Base-by-base conservation (phyloP, 2,329 filamentous ascomycete species). In the Macrophomina phaseolina region DNA sequence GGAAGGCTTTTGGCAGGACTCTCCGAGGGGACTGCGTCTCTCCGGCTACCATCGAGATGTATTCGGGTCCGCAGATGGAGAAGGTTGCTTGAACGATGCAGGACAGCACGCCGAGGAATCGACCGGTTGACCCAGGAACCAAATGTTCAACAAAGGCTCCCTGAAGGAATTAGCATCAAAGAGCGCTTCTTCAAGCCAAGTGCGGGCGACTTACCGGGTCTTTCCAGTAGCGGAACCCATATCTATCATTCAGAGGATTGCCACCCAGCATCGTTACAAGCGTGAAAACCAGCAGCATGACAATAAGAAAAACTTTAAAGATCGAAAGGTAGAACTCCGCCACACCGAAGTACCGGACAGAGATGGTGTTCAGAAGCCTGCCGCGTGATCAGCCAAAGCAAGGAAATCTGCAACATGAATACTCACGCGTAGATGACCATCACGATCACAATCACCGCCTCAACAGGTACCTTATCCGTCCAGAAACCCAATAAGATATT, bases 261-360 rank as follows among this genome's bases (percentile, higher is more conserved):
- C 78, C 81, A 51, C 81, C 81, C 36, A 79, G 72, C 73, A 79
- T 83, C 68, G 80, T 81, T 66, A 83, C 70, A 66, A 83, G 79
- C n/a, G 81, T 82, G 72, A 83, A 83, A 70, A 69, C 68, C 73
- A 82, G 81, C 16, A 83, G 73, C 49, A 79, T 78, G 63, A 82
- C 70, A 71, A 83, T 82, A 67, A 83, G 69, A 42, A 83, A 65
- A 65, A 83, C 79, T 69, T 84, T 83, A 70, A 79, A 79, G 14
- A 78, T 74, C 4, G 80, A 81, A 1, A 82, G 73, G 79, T 80
- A 82, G 65, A 82, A 82, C 65, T 82, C 81, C 3, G 67, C 76
- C 67, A 82, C 81, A 28, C 81, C 82, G 64, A 81, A 84, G 1
- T 76, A 78, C 87, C 85, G 0, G 87, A 88, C 80, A 38, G 81